Evolutionary conservation across 192 early-diverging fungal genomes (phyloP).

Genomic region (Backusella liffmaniae): DNA sequence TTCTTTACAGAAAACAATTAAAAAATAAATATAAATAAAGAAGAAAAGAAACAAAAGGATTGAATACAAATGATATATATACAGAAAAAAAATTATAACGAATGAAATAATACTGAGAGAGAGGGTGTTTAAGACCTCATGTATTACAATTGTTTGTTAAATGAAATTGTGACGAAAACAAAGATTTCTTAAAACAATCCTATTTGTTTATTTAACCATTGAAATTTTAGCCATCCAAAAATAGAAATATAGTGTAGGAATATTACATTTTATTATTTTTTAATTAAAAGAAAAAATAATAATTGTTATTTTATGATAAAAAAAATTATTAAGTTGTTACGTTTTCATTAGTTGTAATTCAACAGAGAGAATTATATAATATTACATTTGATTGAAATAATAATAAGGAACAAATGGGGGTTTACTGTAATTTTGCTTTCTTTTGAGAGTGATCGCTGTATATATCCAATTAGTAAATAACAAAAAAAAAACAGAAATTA

Average conservation of each 20-base stretch:
- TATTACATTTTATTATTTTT: conserved; percentile 7
- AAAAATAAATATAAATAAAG: not conserved
- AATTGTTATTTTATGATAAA: not conserved
- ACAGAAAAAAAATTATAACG: not conserved
- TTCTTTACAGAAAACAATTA: conserved; percentile 1
- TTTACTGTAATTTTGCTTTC: not conserved
- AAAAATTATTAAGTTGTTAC: not conserved
- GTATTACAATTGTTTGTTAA: not conserved
- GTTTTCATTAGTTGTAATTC: not conserved
- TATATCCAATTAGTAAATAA: not conserved
- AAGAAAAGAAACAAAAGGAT: not conserved
- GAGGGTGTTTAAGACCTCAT: not conserved
- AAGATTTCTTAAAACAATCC: not conserved
- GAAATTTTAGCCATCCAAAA: not conserved
- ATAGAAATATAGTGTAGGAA: not conserved
- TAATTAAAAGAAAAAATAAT: not conserved
- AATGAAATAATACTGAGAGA: not conserved
- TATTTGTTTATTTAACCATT: conserved; percentile 3
- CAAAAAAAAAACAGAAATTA: not conserved
- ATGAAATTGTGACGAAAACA: not conserved
- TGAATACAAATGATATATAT: not conserved
- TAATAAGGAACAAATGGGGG: not conserved
- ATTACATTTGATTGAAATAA: conserved; percentile 1
- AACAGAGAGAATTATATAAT: not conserved
- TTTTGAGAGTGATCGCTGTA: not conserved